Evolutionary conservation across 108 stramenopile species (phyloP).

Genomic region (Fragilaria radians): DNA sequence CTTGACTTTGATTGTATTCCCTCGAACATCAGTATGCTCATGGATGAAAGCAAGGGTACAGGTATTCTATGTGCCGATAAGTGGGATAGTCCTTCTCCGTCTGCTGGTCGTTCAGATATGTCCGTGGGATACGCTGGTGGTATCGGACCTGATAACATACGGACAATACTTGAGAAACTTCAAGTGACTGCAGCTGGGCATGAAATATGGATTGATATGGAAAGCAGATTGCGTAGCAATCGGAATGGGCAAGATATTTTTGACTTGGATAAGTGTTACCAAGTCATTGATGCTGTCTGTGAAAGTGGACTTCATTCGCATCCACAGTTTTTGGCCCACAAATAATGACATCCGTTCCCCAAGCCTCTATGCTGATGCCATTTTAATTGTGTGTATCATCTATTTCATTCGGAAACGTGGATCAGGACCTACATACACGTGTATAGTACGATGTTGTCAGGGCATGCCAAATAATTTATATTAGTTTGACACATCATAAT

Average conservation of each 20-base stretch:
- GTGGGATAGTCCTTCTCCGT: slow-evolving; percentile 34
- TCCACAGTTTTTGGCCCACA: slow-evolving; percentile 37
- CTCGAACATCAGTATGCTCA: slow-evolving; percentile 64
- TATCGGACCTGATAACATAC: slow-evolving; percentile 78
- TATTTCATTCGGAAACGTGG: too few relatives aligned
- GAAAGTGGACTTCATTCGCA: slow-evolving; percentile 30
- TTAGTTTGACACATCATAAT: too few relatives aligned
- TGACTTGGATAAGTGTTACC: slow-evolving; percentile 70
- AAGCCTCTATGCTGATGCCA: too few relatives aligned
- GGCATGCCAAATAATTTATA: too few relatives aligned
- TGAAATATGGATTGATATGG: slow-evolving; percentile 88
- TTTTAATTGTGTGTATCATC: too few relatives aligned
- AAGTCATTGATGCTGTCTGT: slow-evolving; percentile 57
- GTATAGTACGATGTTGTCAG: too few relatives aligned
- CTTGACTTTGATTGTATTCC: slow-evolving; percentile 18
- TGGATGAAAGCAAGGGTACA: slow-evolving; percentile 83
- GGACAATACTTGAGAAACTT: slow-evolving; percentile 42
- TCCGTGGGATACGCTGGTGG: slow-evolving; percentile 83
- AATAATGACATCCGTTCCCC: too few relatives aligned
- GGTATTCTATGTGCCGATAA: slow-evolving; percentile 36
- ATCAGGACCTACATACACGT: too few relatives aligned
- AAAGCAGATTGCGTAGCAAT: slow-evolving; percentile 66
- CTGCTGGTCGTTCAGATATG: slow-evolving; percentile 23
- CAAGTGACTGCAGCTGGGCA: slow-evolving; percentile 25
- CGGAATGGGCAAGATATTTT: slow-evolving; percentile 64